Evolutionary conservation across 2,329 filamentous ascomycete genomes (phyloP), one percentile per base, ranked within the genome.

Genomic region (Phyllosticta citriasiana): DNA sequence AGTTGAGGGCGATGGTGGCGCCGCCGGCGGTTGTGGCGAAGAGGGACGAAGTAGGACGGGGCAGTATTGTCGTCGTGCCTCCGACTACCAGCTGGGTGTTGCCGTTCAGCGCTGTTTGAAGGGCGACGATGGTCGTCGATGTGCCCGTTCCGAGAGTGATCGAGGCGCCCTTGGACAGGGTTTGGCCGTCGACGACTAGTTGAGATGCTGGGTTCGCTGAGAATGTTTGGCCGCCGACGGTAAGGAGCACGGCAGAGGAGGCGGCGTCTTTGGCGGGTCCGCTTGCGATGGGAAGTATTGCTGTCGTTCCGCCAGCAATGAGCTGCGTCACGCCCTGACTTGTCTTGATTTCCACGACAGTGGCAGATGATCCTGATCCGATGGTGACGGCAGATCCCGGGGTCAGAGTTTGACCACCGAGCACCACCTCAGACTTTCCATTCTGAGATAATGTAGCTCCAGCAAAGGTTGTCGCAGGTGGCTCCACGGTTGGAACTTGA

Each of bases 81-180:
- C 8, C 47, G 55, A 26, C 25, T 5, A 59, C 27, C 1, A 59
- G 26, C 35, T 54, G 50, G 14, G 57, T 54, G 1, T 12, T 12
- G 8, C 57, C 27, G 51, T 24, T 12, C 0, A 14, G 6, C 4
- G 14, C 40, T 2, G 57, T 59, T 22, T 59, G 33, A 8, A 60
- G 58, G 25, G 62, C 67, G 14, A 72, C 55, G 25, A 67, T 64
- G 0, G 69, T 71, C 0, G 65, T 63, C 14, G 63, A 55, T 24
- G 64, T 53, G 14, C 66, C 67, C 3, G 62, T 62, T 12, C 68
- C 67, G 9, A 72, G 35, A 4, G 63, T 66, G 7, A 68, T 71
- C 0, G 69, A 69, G 3, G 72, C 62, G 25, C 70, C 70, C 25
- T 66, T 66, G 4, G 68, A 67, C 14, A 72, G 66, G 0, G 58